Conservation (phyloP, 1,139 yeast species). For the Saccharomyces pastorianus region DNA sequence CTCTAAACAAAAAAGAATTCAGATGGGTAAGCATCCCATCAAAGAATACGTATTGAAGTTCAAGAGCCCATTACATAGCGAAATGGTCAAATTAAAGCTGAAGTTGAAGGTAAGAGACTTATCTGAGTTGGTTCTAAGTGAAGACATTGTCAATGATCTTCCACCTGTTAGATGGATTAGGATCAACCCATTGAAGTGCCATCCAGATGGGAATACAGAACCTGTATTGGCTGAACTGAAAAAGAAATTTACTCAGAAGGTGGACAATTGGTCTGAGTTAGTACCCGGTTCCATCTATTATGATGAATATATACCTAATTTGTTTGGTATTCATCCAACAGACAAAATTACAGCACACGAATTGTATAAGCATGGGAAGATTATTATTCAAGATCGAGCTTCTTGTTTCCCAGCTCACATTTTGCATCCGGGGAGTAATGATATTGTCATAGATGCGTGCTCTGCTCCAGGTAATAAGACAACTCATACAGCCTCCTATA, state of each 20-base stretch:
- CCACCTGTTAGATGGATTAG: slow-evolving; percentile 90
- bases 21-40: slow-evolving; percentile 80
- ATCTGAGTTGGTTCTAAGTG: slow-evolving; percentile 33
- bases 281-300: slow-evolving; percentile 56
- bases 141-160: slow-evolving; percentile 40
- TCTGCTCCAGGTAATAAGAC: slow-evolving; percentile 99
- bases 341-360: slow-evolving; percentile 57
- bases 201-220: slow-evolving; percentile 26
- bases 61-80: slow-evolving; percentile 75
- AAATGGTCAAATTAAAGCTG: slow-evolving; percentile 62
- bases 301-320: slow-evolving; percentile 63
- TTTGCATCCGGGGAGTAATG: slow-evolving; percentile 48
- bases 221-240: slow-evolving; percentile 39
- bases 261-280: slow-evolving; percentile 41
- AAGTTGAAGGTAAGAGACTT: slow-evolving; percentile 42
- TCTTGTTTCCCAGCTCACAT: slow-evolving; percentile 94
- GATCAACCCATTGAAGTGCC: slow-evolving; percentile 50
- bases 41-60: slow-evolving; percentile 74
- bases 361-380: slow-evolving; percentile 63
- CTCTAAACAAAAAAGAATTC: slow-evolving; percentile 71
- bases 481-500: slow-evolving; percentile 74
- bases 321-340: slow-evolving; percentile 75
- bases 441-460: slow-evolving; percentile 77
- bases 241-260: slow-evolving; percentile 27
- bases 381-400: slow-evolving; percentile 91